Base-by-base conservation (phyloP, 2,329 filamentous ascomycete genomes). In the Rutstroemia sp. region DNA sequence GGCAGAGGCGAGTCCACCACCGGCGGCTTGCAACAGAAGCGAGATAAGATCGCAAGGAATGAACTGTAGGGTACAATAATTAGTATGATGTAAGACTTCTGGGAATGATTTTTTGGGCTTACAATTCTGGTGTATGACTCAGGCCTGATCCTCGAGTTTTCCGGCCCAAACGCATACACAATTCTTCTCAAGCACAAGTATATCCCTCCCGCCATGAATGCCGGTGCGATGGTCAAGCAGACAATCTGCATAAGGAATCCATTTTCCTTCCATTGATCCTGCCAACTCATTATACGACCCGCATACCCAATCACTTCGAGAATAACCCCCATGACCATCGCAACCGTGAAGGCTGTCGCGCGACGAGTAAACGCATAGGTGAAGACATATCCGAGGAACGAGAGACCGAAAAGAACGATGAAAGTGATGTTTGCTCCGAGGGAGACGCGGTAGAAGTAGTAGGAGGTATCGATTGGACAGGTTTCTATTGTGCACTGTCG, bases 161-260 rank as follows among this genome's bases (percentile, higher is more conserved):
- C 73, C 0, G 72, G 67, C 0, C 77, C 77, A 61, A 77, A 78
- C 0, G 72, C 74, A 48, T 70, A 69, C 10, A 79, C 76, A 59
- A 80, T 77, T 40, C 73, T 70, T 10, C 75, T 67, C 49, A 87
- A 71, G 58, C 80, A 84, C 51, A 88, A 71, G 64, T 88, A 88
- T 42, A 87, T 77, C 1, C 76, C 80, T 0, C 81, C 84, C 8
- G 81, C 78, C 67, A 86, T 74, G 65, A 86, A 87, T 1, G 83
- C 83, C 0, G 85, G 84, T 0, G 75, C 83, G 57, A 87, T 77
- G 3, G 83, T 87, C 56, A 88, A 73, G 61, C 78, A 81, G 64
- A 80, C 76, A 39, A 84, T 78, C 66, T 86, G 81, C 39, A 83
- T 78, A 55, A 79, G 64, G 67, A 80, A 80, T 19, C 72, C 70